Conservation (phyloP, 768 basidiomycete species). For the Infundibulicybe gibba region DNA sequence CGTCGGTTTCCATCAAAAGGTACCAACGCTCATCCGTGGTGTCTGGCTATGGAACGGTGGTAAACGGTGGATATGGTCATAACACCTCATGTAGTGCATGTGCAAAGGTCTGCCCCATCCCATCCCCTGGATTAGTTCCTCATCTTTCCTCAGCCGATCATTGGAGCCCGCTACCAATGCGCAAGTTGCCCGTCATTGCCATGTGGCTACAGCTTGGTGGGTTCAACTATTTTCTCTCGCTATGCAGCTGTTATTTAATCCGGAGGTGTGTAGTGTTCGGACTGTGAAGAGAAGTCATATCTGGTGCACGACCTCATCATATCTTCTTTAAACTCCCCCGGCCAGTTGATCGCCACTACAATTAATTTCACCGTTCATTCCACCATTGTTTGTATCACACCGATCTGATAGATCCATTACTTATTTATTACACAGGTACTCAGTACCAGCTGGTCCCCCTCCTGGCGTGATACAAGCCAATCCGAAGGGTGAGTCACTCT, state of each 20-base stretch:
- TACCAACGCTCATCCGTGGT: constrained; percentile 55
- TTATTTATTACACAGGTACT: constrained; percentile 47
- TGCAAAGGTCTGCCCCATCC: no score
- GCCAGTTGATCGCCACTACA: constrained; percentile 61
- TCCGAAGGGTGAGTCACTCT: no score
- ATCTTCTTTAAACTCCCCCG: constrained; percentile 85
- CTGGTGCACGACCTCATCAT: constrained; percentile 80
- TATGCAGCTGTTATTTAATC: constrained; percentile 1
- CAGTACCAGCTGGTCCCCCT: constrained; percentile 52
- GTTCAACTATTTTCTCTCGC: constrained; percentile 14
- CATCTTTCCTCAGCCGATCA: constrained; percentile 48
- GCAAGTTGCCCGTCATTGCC: constrained; percentile 82
- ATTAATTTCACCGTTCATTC: constrained; percentile 59
- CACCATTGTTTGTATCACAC: constrained; percentile 50
- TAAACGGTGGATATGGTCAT: constrained; percentile 52
- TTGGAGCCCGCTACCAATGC: constrained; percentile 85
- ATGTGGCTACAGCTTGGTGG: constrained; percentile 68
- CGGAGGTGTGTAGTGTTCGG: constrained; percentile 54
- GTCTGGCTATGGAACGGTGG: constrained; percentile 62
- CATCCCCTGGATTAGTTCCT: no score
- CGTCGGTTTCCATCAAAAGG: constrained; percentile 40
- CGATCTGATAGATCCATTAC: constrained; percentile 4
- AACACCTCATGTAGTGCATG: constrained; percentile 48
- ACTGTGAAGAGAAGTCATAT: constrained; percentile 79
- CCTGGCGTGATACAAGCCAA: no score